Base-by-base conservation (phyloP, 371 early-diverging fungal species). In the Mucor indicus region DNA sequence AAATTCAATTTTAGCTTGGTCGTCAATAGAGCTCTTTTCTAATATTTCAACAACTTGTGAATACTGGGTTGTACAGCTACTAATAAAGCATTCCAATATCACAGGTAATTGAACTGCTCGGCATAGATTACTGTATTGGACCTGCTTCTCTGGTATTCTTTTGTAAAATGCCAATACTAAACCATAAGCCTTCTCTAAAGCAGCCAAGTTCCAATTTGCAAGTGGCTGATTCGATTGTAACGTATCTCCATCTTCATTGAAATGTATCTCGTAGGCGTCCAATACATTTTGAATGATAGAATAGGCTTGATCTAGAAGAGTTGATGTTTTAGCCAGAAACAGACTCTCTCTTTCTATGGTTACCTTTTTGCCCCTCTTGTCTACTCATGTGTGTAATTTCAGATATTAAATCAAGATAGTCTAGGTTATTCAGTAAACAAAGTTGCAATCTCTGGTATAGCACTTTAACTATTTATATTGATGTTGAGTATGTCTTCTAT, bases 41-140 rank as follows among this genome's bases (percentile, higher is more conserved):
- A 71, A 25, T 0, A 57, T 38, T 17, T 38, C 38, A 1, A 40
- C 24, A 0, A 69, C 48, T 11, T 50, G 50, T 3, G 36, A 16
- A 27, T 60, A 55, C 7, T 9, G 9, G n/a, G 64, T 56, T 2
- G 55, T 41, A 38, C 69, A 69, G 42, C 68, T 74, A 10, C 59
- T 57, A 11, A 67, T 41, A 41, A 74, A 70, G 30, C 68, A 65
- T 39, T 74, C 71, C 11, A 70, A 42, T 12, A 74, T 65, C 3
- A 66, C 30, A 21, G 70, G 75, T 4, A 74, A 33, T 40, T 74
- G 75, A 11, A 70, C 44, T 2, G 70, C 75, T 35, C 61, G 55
- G 10, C 57, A 44, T 9, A 74, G 24, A 54, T 74, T 70, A 15
- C 38, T 58, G 27, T 39, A 56, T 21, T 67, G 68, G 7, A 65